Base-by-base conservation (phyloP, 2,329 filamentous ascomycete genomes). In the Graphilbum fragrans region DNA sequence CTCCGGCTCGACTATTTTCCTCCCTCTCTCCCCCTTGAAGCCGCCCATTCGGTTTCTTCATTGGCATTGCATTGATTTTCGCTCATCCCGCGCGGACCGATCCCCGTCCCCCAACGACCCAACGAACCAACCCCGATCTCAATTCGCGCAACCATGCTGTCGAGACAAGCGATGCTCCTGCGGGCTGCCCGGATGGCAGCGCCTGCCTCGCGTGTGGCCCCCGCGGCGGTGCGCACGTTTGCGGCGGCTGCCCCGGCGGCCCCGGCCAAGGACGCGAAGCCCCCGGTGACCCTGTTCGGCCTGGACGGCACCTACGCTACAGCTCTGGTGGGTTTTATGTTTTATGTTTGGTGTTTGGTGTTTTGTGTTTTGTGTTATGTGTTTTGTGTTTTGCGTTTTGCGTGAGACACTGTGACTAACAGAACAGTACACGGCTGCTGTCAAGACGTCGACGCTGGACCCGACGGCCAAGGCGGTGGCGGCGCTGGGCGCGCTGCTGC, bases 271-370 rank as follows among this genome's bases (percentile, higher is more conserved):
- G 77, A 80, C 47, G 67, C 78, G 63, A 88, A 85, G 74, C 80
- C 90, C 56, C 92, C 92, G 53, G 73, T 95, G 61, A 77, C 88
- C 56, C 77, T 98, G 59, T 98, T 86, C 68, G 92, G 92, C 56
- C 71, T 98, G 60, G 92, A 96, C 67, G 92, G 92, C 66, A 96
- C 90, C 62, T 98, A 98, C 71, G 92, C 92, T 63, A 87, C 82
- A 70, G 92, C 92, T 71, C 76, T 98, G 80, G 92, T 98, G 90
- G 64, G 86, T 52, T n/a, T n/a, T n/a, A n/a, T n/a, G n/a, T n/a
- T n/a, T n/a, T n/a, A n/a, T n/a, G n/a, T n/a, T n/a, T n/a, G n/a
- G n/a, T n/a, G n/a, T n/a, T n/a, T n/a, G n/a, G n/a, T n/a, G n/a
- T n/a, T n/a, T n/a, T n/a, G n/a, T n/a, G n/a, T n/a, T n/a, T n/a